Percentiles rank a stretch among this genome's conserved stretches.
phyloP scores from a whole-genome alignment of 1,284 basidiomycete genomes.

The Ceratobasidium papillatum region DNA sequence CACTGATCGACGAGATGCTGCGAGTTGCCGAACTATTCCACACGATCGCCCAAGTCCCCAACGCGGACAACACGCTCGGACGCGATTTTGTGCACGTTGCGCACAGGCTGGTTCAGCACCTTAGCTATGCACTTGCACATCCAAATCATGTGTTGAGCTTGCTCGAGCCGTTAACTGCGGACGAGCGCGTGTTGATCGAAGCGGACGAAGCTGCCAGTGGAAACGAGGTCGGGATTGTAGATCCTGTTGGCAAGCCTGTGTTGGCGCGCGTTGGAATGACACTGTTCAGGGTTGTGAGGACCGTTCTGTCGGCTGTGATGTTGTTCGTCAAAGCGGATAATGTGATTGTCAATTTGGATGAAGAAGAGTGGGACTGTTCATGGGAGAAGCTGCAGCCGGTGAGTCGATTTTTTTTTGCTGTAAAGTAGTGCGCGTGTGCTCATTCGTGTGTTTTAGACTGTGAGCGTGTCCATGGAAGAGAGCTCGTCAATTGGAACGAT shows the following conservation, averaged over 20 bases:
- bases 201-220: constrained; percentile 54
- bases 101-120: constrained; percentile 73
- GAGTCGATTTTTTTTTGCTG: background rate
- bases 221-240: constrained; percentile 58
- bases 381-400: constrained; percentile 38
- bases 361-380: constrained; percentile 29
- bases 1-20: constrained; percentile 82
- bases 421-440: constrained; percentile 18
- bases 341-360: constrained; percentile 34
- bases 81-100: constrained; percentile 61
- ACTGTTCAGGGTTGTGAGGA: constrained; percentile 23
- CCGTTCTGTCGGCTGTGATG: constrained; percentile 28
- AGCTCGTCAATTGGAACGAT: constrained; percentile 81
- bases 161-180: constrained; percentile 79
- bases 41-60: constrained; percentile 59
- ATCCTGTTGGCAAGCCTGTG: constrained; percentile 72
- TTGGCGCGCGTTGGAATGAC: constrained; percentile 63
- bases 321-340: constrained; percentile 34
- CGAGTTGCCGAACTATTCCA: constrained; percentile 79
- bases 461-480: constrained; percentile 80
- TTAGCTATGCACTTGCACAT: constrained; percentile 90
- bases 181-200: constrained; percentile 75
- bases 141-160: constrained; percentile 85
- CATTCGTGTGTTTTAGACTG: constrained; percentile 61
- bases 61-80: constrained; percentile 56